A percentile compares a stretch with the other conserved stretches of the same genome.
Conservation (phyloP, 1,284 basidiomycete genomes). For the Rhodotorula sp. region DNA sequence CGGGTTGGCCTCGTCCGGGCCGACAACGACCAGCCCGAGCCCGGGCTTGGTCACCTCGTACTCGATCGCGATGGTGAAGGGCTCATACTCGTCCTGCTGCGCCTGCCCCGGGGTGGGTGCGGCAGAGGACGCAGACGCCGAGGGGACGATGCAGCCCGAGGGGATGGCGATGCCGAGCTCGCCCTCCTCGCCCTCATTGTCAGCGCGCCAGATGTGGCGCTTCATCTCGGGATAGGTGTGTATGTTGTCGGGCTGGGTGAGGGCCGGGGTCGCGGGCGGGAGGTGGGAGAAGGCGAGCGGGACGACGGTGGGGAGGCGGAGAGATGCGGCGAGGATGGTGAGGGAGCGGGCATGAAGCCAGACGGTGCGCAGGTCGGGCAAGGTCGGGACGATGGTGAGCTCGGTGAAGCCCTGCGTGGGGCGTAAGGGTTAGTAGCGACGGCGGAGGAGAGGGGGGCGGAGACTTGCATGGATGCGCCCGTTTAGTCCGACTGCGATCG, state of each 20-base stretch:
- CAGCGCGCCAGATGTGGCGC: slow-evolving; percentile 83
- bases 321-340: slow-evolving; percentile 59
- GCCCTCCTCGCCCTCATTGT: slow-evolving; percentile 87
- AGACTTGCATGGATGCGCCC: slow-evolving; percentile 31
- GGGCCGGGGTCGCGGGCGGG: slow-evolving; percentile 65
- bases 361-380: slow-evolving; percentile 71
- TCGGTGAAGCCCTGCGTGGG: slow-evolving; percentile 78
- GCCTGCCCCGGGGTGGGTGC: slow-evolving; percentile 10
- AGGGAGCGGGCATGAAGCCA: slow-evolving; percentile 84
- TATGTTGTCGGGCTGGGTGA: slow-evolving; percentile 66
- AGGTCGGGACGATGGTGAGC: slow-evolving; percentile 78
- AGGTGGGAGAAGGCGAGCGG: slow-evolving; percentile 55
- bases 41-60: slow-evolving; percentile 78
- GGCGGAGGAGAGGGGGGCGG: not conserved
- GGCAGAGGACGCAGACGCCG: slow-evolving; percentile 4
- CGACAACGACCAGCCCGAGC: slow-evolving; percentile 83
- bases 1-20: slow-evolving; percentile 76
- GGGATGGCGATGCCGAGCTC: slow-evolving; percentile 91
- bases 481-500: slow-evolving; percentile 34
- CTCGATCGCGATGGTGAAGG: slow-evolving; percentile 72
- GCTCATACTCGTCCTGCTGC: slow-evolving; percentile 63
- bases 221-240: slow-evolving; percentile 91
- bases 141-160: slow-evolving; percentile 56
- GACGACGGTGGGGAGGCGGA: slow-evolving; percentile 53
- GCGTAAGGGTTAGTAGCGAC: not conserved